A percentile compares a stretch with the other conserved stretches of the same genome.
phyloP scores from a whole-genome alignment of 345 rosid species.

The Trapa bicornis region DNA sequence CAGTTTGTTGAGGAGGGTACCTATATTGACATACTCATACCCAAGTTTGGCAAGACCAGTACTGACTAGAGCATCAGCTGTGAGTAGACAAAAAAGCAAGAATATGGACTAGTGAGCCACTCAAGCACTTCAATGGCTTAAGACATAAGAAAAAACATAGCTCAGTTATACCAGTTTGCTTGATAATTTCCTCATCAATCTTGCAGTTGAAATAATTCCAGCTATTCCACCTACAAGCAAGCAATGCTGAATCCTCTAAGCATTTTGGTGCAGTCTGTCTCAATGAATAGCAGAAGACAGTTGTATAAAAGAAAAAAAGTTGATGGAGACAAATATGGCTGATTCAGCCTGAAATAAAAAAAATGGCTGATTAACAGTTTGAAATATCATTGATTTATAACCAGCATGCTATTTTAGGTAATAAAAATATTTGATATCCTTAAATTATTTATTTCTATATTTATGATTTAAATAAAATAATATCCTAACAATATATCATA shows the following conservation, averaged over 20 bases:
- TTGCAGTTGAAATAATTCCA: conserved; percentile 81
- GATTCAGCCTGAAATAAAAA: not conserved
- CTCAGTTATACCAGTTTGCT: conserved; percentile 41
- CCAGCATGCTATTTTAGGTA: too few relatives aligned
- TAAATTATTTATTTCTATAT: too few relatives aligned
- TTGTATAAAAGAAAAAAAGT: not conserved
- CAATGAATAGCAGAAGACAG: too few relatives aligned
- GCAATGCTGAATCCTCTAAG: not conserved
- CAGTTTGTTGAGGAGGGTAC: conserved; percentile 16
- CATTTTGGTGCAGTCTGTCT: not conserved
- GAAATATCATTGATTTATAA: not conserved
- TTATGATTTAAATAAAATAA: too few relatives aligned
- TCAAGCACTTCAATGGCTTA: not conserved
- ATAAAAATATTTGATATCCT: too few relatives aligned
- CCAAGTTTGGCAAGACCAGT: conserved; percentile 78
- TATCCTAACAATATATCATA: too few relatives aligned
- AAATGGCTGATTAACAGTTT: not conserved
- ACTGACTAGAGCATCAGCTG: conserved; percentile 74
- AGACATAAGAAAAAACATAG: not conserved
- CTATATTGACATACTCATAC: conserved; percentile 71
- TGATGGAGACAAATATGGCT: not conserved
- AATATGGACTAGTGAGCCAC: not conserved
- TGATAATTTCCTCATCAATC: conserved; percentile 54
- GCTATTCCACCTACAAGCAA: conserved; percentile 71
- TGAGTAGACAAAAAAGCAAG: conserved; percentile 8